phyloP scores from a whole-genome alignment of 2,329 filamentous ascomycete genomes.

The Kalaharituber pfeilii region DNA sequence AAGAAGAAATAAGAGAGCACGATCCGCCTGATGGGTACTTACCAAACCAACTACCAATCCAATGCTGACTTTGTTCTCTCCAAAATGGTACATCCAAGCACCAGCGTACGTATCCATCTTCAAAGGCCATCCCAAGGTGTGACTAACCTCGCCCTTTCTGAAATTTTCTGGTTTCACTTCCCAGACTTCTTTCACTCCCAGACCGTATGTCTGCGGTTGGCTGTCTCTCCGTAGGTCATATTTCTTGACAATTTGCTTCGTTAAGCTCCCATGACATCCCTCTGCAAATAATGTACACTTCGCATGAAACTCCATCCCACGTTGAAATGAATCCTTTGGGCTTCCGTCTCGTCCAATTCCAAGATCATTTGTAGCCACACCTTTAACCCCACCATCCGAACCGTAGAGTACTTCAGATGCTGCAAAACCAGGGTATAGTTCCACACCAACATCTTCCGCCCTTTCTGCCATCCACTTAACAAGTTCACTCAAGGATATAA shows the following conservation, averaged over 20 bases:
- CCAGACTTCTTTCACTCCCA: slow-evolving; percentile 96
- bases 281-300: slow-evolving; percentile 81
- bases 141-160: slow-evolving; percentile 63
- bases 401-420: slow-evolving; percentile 83
- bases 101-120: slow-evolving; percentile 83
- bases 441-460: slow-evolving; percentile 90
- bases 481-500: slow-evolving; percentile 86
- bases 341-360: slow-evolving; percentile 67
- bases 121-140: slow-evolving; percentile 86
- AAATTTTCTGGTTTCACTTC: slow-evolving; percentile 90
- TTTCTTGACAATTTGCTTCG: slow-evolving; percentile 87
- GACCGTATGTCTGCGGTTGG: slow-evolving; percentile 84
- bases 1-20: background rate
- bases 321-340: slow-evolving; percentile 78
- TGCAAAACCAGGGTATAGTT: slow-evolving; percentile 90
- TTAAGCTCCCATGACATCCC: slow-evolving; percentile 87
- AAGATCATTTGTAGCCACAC: slow-evolving; percentile 89
- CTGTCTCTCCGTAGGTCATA: slow-evolving; percentile 78
- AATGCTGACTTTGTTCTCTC: slow-evolving; percentile 84
- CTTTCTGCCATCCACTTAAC: slow-evolving; percentile 90
- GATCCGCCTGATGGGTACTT: slow-evolving; percentile 1
- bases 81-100: slow-evolving; percentile 99
- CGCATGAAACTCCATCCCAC: slow-evolving; percentile 97
- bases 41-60: slow-evolving; percentile 75
- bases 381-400: slow-evolving; percentile 70